These are phyloP conservation scores for Cicer chorassanicum DNA, from an alignment of 306 rosid species.

Conservation along the genomic window DNA sequence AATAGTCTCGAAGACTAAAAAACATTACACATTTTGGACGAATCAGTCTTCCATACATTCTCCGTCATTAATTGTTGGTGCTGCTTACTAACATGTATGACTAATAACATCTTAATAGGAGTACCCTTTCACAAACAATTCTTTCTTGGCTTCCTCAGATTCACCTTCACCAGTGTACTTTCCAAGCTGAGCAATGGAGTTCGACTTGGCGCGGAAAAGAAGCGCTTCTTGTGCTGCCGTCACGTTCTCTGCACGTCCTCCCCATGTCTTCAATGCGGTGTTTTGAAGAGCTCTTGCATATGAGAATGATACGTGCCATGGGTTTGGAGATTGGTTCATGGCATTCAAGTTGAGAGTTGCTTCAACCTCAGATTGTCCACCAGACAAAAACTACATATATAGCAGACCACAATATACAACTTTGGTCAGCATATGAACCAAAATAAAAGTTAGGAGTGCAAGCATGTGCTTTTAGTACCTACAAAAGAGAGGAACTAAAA, in stretches of 20 bases:
- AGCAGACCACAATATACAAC: background rate
- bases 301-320: conserved; percentile 98
- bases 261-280: conserved; percentile 93
- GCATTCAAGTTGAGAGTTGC: conserved; percentile 95
- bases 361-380: conserved; percentile 98
- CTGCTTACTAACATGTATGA: conserved; percentile 41
- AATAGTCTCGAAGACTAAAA: conserved; percentile 61
- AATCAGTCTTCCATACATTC: conserved; percentile 43
- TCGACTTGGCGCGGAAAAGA: conserved; percentile 80
- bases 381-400: conserved; percentile 81
- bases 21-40: conserved; percentile 46
- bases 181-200: conserved; percentile 94
- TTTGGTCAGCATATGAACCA: background rate
- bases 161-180: conserved; percentile 96
- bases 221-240: conserved; percentile 79
- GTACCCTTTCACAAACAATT: conserved; percentile 82
- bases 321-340: conserved; percentile 77
- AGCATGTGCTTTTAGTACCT: too few species aligned
- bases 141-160: conserved; percentile 85
- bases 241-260: conserved; percentile 84
- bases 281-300: conserved; percentile 97
- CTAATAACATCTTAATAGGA: conserved; percentile 58
- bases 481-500: too few species aligned
- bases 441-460: background rate
- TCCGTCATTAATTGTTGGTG: conserved; percentile 34